A percentile compares a stretch with the other conserved stretches of the same genome.
These are phyloP conservation scores for Colletotrichum sp. DNA, from an alignment of 2,329 filamentous ascomycete genomes.

Conservation along the genomic window DNA sequence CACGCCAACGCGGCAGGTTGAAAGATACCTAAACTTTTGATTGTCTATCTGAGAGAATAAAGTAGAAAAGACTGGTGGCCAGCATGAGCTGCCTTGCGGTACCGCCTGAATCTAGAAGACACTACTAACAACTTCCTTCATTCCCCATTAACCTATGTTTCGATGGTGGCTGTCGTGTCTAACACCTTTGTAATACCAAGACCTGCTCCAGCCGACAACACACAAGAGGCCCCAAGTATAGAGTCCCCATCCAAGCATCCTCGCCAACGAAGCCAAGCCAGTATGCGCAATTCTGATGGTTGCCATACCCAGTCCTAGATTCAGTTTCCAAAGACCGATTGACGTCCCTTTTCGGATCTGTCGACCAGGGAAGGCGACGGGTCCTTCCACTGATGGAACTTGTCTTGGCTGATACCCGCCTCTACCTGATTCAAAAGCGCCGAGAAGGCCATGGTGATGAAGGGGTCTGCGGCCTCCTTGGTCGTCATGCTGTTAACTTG, in stretches of 20 bases:
- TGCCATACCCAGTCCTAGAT: neutral
- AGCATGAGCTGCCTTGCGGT: neutral
- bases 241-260: constrained; percentile 21
- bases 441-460: constrained; percentile 46
- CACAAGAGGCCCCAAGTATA: constrained; percentile 7
- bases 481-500: constrained; percentile 42
- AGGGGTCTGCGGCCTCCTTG: constrained; percentile 42
- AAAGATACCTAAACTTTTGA: constrained; percentile 11
- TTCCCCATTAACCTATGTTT: constrained; percentile 1
- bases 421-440: constrained; percentile 27
- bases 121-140: constrained; percentile 3
- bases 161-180: neutral
- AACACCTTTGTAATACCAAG: constrained; percentile 1
- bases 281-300: neutral
- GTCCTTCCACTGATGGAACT: constrained; percentile 1
- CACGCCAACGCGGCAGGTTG: neutral
- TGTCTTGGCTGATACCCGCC: neutral
- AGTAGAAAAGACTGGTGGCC: constrained; percentile 14
- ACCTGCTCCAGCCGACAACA: neutral
- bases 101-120: constrained; percentile 1
- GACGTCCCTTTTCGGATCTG: neutral
- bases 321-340: constrained; percentile 9
- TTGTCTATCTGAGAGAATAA: constrained; percentile 15
- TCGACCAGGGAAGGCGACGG: constrained; percentile 1
- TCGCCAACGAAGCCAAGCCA: constrained; percentile 10